phyloP scores from a whole-genome alignment of 169 alveolate species.

The Plasmodium vivax region DNA sequence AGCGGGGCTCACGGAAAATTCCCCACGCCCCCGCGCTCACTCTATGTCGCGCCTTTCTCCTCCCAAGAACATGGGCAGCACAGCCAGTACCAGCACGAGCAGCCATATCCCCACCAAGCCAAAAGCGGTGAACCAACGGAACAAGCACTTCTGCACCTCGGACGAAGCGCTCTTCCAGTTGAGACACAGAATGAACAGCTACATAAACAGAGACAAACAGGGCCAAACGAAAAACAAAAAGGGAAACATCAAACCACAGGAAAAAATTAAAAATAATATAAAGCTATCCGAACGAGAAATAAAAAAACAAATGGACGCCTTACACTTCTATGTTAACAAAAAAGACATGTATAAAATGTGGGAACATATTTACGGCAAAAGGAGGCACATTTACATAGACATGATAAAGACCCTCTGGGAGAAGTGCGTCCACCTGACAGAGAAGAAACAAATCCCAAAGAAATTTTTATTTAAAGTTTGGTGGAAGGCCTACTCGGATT shows the following conservation, averaged over 20 bases:
- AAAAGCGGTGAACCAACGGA: not conserved
- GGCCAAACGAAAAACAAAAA: not conserved
- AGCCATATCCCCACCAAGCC: not conserved
- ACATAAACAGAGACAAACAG: not conserved
- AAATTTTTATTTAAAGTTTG: conserved; percentile 16
- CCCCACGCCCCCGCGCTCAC: not conserved
- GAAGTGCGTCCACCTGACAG: not conserved
- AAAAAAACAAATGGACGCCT: not conserved
- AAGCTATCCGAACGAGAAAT: not conserved
- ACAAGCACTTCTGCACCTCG: not conserved
- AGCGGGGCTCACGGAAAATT: not conserved
- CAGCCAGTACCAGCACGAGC: not conserved
- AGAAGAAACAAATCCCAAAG: not conserved
- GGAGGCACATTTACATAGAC: not conserved
- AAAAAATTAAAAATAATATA: not conserved
- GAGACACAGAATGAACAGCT: not conserved
- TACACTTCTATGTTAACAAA: not conserved
- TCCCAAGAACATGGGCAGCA: not conserved
- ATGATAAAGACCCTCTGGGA: not conserved
- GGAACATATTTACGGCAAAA: not conserved
- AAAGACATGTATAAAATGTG: not conserved
- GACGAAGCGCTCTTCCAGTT: not conserved
- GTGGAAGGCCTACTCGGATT: conserved; percentile 10
- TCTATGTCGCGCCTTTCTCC: not conserved
- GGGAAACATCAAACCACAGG: not conserved